A percentile compares a stretch with the other conserved stretches of the same genome.
phyloP scores from a whole-genome alignment of 495 filamentous ascomycete species.

The Daldinia grandis region DNA sequence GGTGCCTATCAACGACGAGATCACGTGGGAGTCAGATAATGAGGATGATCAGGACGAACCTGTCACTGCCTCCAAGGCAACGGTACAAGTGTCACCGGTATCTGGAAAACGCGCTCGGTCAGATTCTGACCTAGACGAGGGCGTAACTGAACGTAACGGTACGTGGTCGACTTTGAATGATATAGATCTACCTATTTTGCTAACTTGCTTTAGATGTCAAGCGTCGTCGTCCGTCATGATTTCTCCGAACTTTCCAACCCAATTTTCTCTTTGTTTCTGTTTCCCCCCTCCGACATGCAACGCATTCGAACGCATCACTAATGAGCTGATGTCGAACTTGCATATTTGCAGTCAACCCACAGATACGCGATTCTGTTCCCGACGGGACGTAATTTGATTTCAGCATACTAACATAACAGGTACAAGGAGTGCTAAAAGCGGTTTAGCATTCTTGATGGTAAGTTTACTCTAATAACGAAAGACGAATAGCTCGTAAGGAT shows the following conservation, averaged over 20 bases:
- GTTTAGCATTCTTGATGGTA: slow-evolving; percentile 33
- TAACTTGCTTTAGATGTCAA: slow-evolving; percentile 55
- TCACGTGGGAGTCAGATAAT: slow-evolving; percentile 55
- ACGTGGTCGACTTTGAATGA: slow-evolving; percentile 31
- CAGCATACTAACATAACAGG: slow-evolving; percentile 41
- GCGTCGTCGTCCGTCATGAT: slow-evolving; percentile 59
- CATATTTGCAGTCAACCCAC: slow-evolving; percentile 23
- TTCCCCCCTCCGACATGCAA: slow-evolving; percentile 12
- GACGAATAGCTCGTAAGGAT: slow-evolving; percentile 19
- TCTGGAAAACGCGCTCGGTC: slow-evolving; percentile 40
- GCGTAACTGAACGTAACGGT: slow-evolving; percentile 51
- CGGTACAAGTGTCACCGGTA: slow-evolving; percentile 48
- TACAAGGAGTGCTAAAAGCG: slow-evolving; percentile 16
- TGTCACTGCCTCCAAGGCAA: slow-evolving; percentile 24
- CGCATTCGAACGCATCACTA: slow-evolving; percentile 24
- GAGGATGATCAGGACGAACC: slow-evolving; percentile 48
- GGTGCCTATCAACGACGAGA: slow-evolving; percentile 48
- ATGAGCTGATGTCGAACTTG: slow-evolving; percentile 25
- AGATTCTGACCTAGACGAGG: slow-evolving; percentile 36
- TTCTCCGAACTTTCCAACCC: slow-evolving; percentile 5
- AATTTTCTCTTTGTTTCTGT: slow-evolving; percentile 18
- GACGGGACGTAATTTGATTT: slow-evolving; percentile 8
- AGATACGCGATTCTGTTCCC: slow-evolving; percentile 16
- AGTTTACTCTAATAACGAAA: slow-evolving; percentile 30
- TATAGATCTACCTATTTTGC: slow-evolving; percentile 10